These are phyloP conservation scores for Orbilia brochopaga DNA, from an alignment of 2,329 filamentous ascomycete species.

Conservation along the genomic window DNA sequence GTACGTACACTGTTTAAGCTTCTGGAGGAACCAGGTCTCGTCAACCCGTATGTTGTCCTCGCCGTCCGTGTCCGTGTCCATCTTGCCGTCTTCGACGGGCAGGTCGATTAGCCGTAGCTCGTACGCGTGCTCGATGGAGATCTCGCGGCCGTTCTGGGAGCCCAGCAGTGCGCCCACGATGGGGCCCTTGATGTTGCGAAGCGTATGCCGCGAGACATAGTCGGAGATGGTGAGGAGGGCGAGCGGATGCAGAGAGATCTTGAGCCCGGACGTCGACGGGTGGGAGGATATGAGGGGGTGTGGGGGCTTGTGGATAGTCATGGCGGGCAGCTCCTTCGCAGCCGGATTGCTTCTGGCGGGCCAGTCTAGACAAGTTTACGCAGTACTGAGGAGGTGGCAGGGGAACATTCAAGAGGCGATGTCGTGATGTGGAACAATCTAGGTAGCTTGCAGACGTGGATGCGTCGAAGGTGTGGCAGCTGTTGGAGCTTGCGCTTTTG, in stretches of 20 bases:
- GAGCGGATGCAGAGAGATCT: slow-evolving; percentile 86
- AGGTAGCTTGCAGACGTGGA: not conserved
- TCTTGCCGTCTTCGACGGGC: slow-evolving; percentile 51
- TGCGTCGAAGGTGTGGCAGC: not conserved
- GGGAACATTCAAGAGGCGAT: not conserved
- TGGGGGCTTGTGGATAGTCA: slow-evolving; percentile 94
- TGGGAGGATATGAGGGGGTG: slow-evolving; percentile 56
- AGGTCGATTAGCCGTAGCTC: slow-evolving; percentile 70
- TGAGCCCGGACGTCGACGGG: slow-evolving; percentile 72
- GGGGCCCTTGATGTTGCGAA: slow-evolving; percentile 75
- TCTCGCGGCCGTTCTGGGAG: slow-evolving; percentile 85
- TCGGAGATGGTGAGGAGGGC: slow-evolving; percentile 96
- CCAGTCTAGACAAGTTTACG: not conserved
- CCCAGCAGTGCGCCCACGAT: slow-evolving; percentile 88
- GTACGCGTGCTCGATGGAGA: slow-evolving; percentile 92
- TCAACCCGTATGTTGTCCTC: slow-evolving; percentile 70
- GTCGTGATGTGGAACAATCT: not conserved
- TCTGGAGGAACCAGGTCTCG: slow-evolving; percentile 73
- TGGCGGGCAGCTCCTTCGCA: slow-evolving; percentile 68
- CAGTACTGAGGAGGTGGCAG: too few species aligned
- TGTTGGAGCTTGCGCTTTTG: slow-evolving; percentile 4
- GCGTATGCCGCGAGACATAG: slow-evolving; percentile 87
- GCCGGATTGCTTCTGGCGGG: not conserved
- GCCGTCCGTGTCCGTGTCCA: slow-evolving; percentile 58
- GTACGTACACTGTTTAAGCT: slow-evolving; percentile 80